Percentiles rank a stretch among this genome's conserved stretches.
Evolutionary conservation across 345 rosid species (phyloP).

Genomic region (Gossypium thurberi): DNA sequence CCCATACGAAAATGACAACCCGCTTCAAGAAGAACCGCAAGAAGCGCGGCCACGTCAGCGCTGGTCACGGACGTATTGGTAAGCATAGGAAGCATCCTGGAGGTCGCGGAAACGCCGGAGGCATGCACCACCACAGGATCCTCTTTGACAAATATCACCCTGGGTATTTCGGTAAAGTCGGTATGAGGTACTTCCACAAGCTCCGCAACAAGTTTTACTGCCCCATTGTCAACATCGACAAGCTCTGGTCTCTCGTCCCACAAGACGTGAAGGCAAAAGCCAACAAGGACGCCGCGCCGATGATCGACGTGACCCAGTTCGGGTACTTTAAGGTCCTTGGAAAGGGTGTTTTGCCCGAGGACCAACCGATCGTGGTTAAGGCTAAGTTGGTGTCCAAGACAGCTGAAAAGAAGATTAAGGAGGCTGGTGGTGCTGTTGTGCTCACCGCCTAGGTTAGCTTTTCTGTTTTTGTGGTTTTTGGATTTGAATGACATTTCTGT

Average conservation of each 20-base stretch:
- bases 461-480: not conserved
- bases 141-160: slow-evolving; percentile 92
- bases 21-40: slow-evolving; percentile 80
- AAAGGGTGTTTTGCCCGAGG: slow-evolving; percentile 63
- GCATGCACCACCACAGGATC: slow-evolving; percentile 90
- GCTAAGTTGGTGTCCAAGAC: slow-evolving; percentile 70
- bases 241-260: slow-evolving; percentile 71
- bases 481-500: not conserved
- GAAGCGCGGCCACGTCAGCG: slow-evolving; percentile 90
- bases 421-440: slow-evolving; percentile 73
- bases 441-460: slow-evolving; percentile 54
- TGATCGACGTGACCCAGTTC: slow-evolving; percentile 67
- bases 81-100: slow-evolving; percentile 87
- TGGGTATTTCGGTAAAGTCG: slow-evolving; percentile 83
- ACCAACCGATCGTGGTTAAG: slow-evolving; percentile 65
- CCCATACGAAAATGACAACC: slow-evolving; percentile 37
- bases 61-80: slow-evolving; percentile 79
- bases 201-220: slow-evolving; percentile 70
- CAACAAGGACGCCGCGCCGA: slow-evolving; percentile 48
- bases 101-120: slow-evolving; percentile 88
- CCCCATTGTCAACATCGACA: slow-evolving; percentile 79
- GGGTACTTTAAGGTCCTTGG: slow-evolving; percentile 85
- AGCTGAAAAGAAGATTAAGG: slow-evolving; percentile 82
- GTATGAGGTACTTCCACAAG: slow-evolving; percentile 87
- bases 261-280: slow-evolving; percentile 58